phyloP scores from a whole-genome alignment of 2,329 filamentous ascomycete species.

The Elsinoe perseae region DNA sequence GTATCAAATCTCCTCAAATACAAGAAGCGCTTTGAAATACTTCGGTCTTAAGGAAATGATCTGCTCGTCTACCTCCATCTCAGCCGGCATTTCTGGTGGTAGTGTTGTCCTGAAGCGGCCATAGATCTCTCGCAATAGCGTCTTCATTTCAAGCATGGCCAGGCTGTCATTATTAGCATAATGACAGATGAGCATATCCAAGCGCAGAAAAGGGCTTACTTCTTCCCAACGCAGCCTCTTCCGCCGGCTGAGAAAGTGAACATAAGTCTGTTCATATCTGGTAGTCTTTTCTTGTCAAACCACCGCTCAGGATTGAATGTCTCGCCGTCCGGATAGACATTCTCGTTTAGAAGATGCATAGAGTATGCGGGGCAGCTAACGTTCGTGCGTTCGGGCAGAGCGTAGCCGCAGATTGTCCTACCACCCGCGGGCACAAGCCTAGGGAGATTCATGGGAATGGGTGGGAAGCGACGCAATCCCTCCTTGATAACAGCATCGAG shows the following conservation, averaged over 20 bases:
- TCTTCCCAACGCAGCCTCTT: constrained; percentile 18
- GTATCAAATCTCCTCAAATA: constrained; percentile 11
- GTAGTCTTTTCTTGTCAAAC: constrained; percentile 28
- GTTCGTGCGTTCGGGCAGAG: constrained; percentile 36
- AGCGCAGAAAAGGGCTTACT: constrained; percentile 14
- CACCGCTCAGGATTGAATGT: constrained; percentile 45
- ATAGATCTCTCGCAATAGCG: constrained; percentile 17
- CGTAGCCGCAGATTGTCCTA: constrained; percentile 27
- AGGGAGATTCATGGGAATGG: constrained; percentile 45
- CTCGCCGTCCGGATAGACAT: constrained; percentile 37
- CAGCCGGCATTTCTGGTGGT: constrained; percentile 11
- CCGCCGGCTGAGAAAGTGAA: constrained; percentile 19
- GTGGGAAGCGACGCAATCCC: constrained; percentile 44
- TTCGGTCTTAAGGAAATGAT: constrained; percentile 17
- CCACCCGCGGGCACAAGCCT: constrained; percentile 40
- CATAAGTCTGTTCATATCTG: constrained; percentile 36
- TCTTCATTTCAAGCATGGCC: constrained; percentile 20
- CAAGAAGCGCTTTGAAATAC: constrained; percentile 16
- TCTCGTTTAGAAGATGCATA: constrained; percentile 38
- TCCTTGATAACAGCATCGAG: constrained; percentile 45
- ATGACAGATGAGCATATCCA: too few species aligned
- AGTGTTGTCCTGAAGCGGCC: constrained; percentile 8
- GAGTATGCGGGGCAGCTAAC: constrained; percentile 41
- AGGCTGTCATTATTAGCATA: neutral
- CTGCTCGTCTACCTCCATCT: constrained; percentile 18